Evolutionary conservation across 192 early-diverging fungal genomes (phyloP).

Genomic region (Entrophospora sp.): DNA sequence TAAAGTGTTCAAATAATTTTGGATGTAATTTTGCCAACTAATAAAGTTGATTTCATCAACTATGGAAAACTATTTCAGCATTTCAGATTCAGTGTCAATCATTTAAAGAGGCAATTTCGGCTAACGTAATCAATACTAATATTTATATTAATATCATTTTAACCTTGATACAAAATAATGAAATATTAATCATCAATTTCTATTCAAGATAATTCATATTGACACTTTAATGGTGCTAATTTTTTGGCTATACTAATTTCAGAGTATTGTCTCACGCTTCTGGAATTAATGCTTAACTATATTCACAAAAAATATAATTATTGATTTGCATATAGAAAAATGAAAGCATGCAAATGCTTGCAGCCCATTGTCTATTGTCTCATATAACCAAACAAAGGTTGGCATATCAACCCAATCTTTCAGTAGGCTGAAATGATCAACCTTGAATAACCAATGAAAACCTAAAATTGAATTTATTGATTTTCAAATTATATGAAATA

Average conservation of each 20-base stretch:
- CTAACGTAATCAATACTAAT: no score
- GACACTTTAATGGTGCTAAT: slow-evolving; percentile 19
- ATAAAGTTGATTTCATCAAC: no score
- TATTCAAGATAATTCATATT: slow-evolving; percentile 20
- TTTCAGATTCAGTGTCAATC: no score
- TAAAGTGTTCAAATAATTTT: no score
- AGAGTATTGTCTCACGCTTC: slow-evolving; percentile 19
- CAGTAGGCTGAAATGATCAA: slow-evolving; percentile 13
- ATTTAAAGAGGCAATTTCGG: no score
- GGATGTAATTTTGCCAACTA: no score
- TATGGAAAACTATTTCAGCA: no score
- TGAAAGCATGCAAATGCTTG: slow-evolving; percentile 7
- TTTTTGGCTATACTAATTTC: slow-evolving; percentile 14
- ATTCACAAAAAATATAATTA: slow-evolving; percentile 17
- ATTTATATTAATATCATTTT: no score
- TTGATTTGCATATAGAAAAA: slow-evolving; percentile 6
- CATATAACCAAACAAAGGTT: slow-evolving; percentile 18
- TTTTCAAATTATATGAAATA: background rate
- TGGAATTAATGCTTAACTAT: slow-evolving; percentile 22
- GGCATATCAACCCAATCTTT: slow-evolving; percentile 18
- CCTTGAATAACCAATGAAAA: slow-evolving; percentile 15
- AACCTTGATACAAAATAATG: slow-evolving; percentile 19
- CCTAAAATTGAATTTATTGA: slow-evolving; percentile 17
- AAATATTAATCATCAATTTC: no score
- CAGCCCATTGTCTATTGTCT: slow-evolving; percentile 16